Evolutionary conservation across 768 basidiomycete species (phyloP).

Genomic region (Rhizopogon vesiculosus): DNA sequence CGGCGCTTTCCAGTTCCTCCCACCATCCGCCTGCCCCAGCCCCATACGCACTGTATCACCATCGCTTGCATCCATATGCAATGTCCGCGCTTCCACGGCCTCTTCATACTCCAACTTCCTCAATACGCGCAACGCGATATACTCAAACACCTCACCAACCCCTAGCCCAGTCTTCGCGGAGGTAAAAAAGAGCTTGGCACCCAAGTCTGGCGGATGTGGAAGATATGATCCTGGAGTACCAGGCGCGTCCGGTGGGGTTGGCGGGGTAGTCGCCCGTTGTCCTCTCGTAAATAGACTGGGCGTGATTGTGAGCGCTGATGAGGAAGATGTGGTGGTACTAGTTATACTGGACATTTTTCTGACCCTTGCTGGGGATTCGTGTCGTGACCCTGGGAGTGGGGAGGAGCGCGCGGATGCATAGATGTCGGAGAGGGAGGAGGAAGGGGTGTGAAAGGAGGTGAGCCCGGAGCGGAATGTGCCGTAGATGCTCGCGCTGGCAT

Average conservation of each 20-base stretch:
- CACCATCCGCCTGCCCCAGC: constrained; percentile 20
- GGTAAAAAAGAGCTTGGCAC: constrained; percentile 68
- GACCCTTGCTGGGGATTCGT: constrained; percentile 23
- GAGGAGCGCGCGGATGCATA: constrained; percentile 61
- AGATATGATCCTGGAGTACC: constrained; percentile 6
- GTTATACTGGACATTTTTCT: constrained; percentile 15
- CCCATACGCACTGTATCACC: constrained; percentile 35
- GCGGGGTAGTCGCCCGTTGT: constrained; percentile 12
- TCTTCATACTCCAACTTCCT: constrained; percentile 67
- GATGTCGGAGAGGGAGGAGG: constrained; percentile 66
- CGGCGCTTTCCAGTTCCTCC: constrained; percentile 2
- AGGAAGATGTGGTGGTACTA: constrained; percentile 36
- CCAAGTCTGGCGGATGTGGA: constrained; percentile 35
- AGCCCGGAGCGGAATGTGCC: constrained; percentile 42
- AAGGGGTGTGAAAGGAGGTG: constrained; percentile 73
- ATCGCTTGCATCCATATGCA: constrained; percentile 34
- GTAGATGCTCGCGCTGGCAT: constrained; percentile 43
- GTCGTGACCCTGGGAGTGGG: constrained; percentile 36
- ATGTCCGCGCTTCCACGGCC: constrained; percentile 38
- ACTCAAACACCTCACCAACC: constrained; percentile 71
- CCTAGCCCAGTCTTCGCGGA: constrained; percentile 77
- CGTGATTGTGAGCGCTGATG: constrained; percentile 53
- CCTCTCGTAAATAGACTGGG: constrained; percentile 50
- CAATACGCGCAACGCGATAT: constrained; percentile 62
- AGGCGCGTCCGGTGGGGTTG: constrained; percentile 11